These are phyloP conservation scores for Podila verticillata DNA, from an alignment of 192 early-diverging fungal species.

Conservation along the genomic window DNA sequence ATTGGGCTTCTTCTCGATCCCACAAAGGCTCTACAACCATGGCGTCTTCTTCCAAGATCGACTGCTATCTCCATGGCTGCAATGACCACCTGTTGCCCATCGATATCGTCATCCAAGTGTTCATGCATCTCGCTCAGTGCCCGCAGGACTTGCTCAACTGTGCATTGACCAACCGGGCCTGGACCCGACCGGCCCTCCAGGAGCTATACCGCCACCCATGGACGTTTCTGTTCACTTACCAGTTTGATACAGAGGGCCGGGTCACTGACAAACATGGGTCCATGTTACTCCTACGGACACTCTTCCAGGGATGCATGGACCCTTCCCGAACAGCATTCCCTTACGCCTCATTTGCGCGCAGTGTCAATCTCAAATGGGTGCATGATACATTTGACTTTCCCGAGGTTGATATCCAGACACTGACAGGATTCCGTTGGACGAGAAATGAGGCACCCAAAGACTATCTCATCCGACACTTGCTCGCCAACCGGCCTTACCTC, in stretches of 20 bases:
- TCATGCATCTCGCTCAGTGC: slow-evolving; percentile 26
- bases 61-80: slow-evolving; percentile 7
- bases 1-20: too few species aligned
- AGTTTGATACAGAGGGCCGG: slow-evolving; percentile 39
- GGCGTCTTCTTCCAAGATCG: background rate
- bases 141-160: slow-evolving; percentile 40
- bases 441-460: slow-evolving; percentile 46
- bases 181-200: slow-evolving; percentile 35
- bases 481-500: slow-evolving; percentile 41
- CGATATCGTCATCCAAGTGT: slow-evolving; percentile 40
- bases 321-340: slow-evolving; percentile 26
- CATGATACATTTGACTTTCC: slow-evolving; percentile 47
- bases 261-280: slow-evolving; percentile 48
- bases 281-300: slow-evolving; percentile 40
- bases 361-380: slow-evolving; percentile 48
- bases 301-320: slow-evolving; percentile 47
- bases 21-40: too few species aligned
- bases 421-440: slow-evolving; percentile 46
- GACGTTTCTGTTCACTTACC: slow-evolving; percentile 37
- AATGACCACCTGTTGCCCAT: slow-evolving; percentile 22
- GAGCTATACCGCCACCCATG: slow-evolving; percentile 50
- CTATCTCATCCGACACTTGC: slow-evolving; percentile 38
- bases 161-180: slow-evolving; percentile 27
- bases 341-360: slow-evolving; percentile 42
- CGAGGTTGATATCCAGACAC: slow-evolving; percentile 40